Evolutionary conservation across 164 flowering plant genomes (phyloP).

Genomic region (Aristolochia californica): DNA sequence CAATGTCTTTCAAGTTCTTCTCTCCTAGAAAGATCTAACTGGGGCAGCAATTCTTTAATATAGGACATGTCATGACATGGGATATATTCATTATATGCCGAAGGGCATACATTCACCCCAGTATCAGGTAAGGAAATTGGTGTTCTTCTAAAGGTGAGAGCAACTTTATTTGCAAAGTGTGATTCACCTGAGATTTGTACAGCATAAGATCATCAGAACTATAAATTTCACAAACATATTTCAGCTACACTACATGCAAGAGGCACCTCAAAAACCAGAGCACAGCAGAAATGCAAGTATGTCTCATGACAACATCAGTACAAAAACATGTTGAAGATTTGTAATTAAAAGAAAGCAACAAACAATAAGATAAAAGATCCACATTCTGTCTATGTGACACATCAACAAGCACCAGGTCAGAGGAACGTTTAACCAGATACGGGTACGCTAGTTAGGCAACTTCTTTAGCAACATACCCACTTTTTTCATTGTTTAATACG

Average conservation of each 20-base stretch:
- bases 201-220: not conserved
- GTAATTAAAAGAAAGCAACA: too few species aligned
- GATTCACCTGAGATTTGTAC: conserved; percentile 32
- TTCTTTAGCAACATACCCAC: too few species aligned
- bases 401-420: too few species aligned
- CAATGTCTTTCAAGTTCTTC: conserved; percentile 96
- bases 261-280: too few species aligned
- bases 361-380: too few species aligned
- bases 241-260: not conserved
- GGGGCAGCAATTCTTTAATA: conserved; percentile 38
- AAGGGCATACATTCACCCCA: conserved; percentile 79
- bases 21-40: conserved; percentile 48
- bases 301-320: too few species aligned
- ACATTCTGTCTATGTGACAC: too few species aligned
- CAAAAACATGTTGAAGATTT: too few species aligned
- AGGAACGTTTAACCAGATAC: too few species aligned
- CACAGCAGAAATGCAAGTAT: too few species aligned
- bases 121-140: conserved; percentile 50
- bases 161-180: conserved; percentile 53
- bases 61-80: conserved; percentile 80
- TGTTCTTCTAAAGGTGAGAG: conserved; percentile 38
- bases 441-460: too few species aligned
- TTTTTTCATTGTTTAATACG: too few species aligned
- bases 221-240: conserved; percentile 1
- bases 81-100: conserved; percentile 69